phyloP scores from a whole-genome alignment of 78 protist genomes.

The Chrysochromulina tobinii region DNA sequence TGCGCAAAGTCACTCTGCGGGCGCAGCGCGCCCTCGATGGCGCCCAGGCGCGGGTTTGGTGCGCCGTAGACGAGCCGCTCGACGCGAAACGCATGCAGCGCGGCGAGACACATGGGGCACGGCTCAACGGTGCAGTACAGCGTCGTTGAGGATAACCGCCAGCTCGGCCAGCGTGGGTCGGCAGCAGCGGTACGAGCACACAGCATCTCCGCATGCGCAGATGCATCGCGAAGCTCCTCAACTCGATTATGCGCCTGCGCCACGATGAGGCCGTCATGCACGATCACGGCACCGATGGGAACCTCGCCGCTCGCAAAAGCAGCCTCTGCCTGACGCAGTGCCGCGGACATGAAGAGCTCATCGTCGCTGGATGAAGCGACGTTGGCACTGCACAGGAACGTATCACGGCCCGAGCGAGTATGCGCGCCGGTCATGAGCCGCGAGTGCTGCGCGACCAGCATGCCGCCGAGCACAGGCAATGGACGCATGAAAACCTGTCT shows the following conservation, averaged over 20 bases:
- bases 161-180: background rate
- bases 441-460: too few relatives aligned
- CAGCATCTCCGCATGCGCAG: conserved; percentile 33
- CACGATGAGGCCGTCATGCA: background rate
- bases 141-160: background rate
- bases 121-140: conserved; percentile 17
- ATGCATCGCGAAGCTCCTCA: background rate
- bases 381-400: too few relatives aligned
- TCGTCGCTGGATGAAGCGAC: background rate
- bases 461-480: too few relatives aligned
- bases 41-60: background rate
- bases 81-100: background rate
- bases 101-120: conserved; percentile 16
- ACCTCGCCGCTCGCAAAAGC: background rate
- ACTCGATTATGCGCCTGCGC: background rate
- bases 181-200: background rate
- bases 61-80: conserved; percentile 12
- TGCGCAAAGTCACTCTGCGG: background rate
- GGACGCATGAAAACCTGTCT: too few relatives aligned
- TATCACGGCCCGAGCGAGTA: too few relatives aligned
- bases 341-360: background rate
- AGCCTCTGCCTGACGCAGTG: background rate
- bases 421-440: too few relatives aligned
- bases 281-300: background rate
- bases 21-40: background rate